Percentiles rank a stretch among this genome's conserved stretches.
phyloP scores from a whole-genome alignment of 2,329 filamentous ascomycete genomes.

The Aspergillus fischeri region DNA sequence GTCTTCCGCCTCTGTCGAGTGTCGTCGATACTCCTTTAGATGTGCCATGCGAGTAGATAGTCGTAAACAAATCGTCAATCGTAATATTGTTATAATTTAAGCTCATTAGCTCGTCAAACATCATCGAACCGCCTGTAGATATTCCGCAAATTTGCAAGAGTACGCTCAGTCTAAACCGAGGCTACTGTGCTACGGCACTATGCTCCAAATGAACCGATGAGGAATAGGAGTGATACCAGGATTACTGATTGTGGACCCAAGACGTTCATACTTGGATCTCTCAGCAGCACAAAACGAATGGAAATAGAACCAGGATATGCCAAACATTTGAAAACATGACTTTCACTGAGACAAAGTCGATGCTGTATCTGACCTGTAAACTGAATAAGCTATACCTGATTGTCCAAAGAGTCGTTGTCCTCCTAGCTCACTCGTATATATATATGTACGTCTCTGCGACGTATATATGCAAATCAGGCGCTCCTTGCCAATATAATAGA shows the following conservation, averaged over 20 bases:
- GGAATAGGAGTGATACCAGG: too few relatives aligned
- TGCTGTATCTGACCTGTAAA: not conserved
- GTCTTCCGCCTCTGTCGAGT: not conserved
- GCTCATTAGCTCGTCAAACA: not conserved
- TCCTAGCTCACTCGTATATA: not conserved
- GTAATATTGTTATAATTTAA: not conserved
- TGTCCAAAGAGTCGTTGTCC: not conserved
- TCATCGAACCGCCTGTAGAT: not conserved
- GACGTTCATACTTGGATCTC: not conserved
- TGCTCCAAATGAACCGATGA: too few relatives aligned
- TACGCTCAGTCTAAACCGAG: too few relatives aligned
- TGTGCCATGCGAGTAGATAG: not conserved
- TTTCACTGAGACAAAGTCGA: not conserved
- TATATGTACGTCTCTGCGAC: not conserved
- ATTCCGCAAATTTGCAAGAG: too few relatives aligned
- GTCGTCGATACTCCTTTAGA: not conserved
- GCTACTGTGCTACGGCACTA: too few relatives aligned
- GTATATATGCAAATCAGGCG: not conserved
- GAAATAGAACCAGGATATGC: not conserved
- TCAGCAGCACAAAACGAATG: too few relatives aligned
- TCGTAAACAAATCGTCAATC: not conserved
- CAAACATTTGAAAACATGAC: not conserved
- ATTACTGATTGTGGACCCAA: too few relatives aligned
- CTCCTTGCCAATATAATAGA: not conserved
- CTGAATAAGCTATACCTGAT: not conserved